These are phyloP conservation scores for Trametes pubescens DNA, from an alignment of 1,284 basidiomycete species.

Conservation along the genomic window DNA sequence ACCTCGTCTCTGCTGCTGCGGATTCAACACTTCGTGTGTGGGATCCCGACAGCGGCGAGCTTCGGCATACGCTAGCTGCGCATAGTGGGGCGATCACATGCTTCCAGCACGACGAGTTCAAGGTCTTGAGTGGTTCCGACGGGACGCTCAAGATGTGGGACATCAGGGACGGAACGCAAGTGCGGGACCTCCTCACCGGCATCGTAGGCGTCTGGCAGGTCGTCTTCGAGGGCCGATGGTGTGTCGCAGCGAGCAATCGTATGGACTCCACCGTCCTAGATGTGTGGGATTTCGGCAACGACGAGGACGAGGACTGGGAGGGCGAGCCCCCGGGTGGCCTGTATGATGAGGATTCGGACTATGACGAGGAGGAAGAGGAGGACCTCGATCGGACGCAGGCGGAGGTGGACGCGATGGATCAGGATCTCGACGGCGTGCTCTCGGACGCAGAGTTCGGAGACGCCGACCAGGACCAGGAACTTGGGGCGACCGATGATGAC, in stretches of 20 bases:
- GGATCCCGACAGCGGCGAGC: conserved; percentile 85
- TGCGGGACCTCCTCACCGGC: conserved; percentile 87
- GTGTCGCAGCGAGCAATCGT: conserved; percentile 90
- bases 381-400: conserved; percentile 57
- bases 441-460: conserved; percentile 61
- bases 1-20: conserved; percentile 92
- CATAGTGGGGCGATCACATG: conserved; percentile 96
- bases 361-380: conserved; percentile 57
- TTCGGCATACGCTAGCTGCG: conserved; percentile 82
- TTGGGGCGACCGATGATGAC: conserved; percentile 43
- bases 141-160: conserved; percentile 99
- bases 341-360: conserved; percentile 55
- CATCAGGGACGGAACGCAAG: conserved; percentile 82
- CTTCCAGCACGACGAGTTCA: conserved; percentile 97
- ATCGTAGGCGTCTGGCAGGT: conserved; percentile 97
- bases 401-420: conserved; percentile 68
- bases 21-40: conserved; percentile 93
- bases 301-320: conserved; percentile 62
- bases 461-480: conserved; percentile 47
- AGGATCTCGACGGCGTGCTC: conserved; percentile 58
- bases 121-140: conserved; percentile 92
- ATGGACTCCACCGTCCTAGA: conserved; percentile 82
- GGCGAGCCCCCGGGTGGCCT: conserved; percentile 39
- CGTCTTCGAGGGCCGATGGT: conserved; percentile 90
- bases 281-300: conserved; percentile 86